phyloP scores from a whole-genome alignment of 1,139 yeast genomes.

The Maudiozyma humilis region DNA sequence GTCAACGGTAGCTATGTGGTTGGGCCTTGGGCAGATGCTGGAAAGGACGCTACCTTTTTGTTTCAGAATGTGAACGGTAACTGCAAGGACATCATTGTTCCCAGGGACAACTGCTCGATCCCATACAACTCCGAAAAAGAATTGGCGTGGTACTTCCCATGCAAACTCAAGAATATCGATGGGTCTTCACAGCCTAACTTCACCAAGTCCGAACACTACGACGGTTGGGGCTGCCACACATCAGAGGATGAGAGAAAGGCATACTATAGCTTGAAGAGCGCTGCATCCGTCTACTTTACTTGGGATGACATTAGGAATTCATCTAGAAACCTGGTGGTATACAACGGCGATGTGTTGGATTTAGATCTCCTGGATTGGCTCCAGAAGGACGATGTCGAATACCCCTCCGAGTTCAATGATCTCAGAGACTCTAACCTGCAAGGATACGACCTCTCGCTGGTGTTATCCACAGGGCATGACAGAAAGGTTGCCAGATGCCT shows the following conservation, averaged over 20 bases:
- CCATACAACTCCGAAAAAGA: constrained; percentile 51
- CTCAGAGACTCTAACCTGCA: constrained; percentile 49
- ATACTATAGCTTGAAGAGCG: constrained; percentile 50
- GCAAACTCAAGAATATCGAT: constrained; percentile 59
- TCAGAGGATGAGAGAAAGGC: constrained; percentile 57
- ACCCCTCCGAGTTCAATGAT: constrained; percentile 62
- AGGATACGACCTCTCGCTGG: constrained; percentile 77
- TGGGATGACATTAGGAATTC: constrained; percentile 79
- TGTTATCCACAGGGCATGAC: constrained; percentile 61
- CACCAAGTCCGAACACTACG: constrained; percentile 48
- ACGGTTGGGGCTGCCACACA: constrained; percentile 92
- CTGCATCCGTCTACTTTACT: constrained; percentile 75
- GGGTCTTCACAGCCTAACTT: constrained; percentile 63
- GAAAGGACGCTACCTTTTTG: constrained; percentile 76
- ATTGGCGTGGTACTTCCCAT: constrained; percentile 95
- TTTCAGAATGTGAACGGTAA: constrained; percentile 95
- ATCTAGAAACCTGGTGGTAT: constrained; percentile 71
- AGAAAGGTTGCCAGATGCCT: constrained; percentile 73
- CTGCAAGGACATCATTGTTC: constrained; percentile 70
- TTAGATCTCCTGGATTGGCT: constrained; percentile 70
- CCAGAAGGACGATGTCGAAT: constrained; percentile 54
- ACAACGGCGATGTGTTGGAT: constrained; percentile 81
- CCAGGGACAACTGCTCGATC: constrained; percentile 59
- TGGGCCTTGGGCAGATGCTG: constrained; percentile 85
- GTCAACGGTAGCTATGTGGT: constrained; percentile 63